Percentiles rank a stretch among this genome's conserved stretches.
Conservation (phyloP, 2,329 filamentous ascomycete genomes). For the Zelopaecilomyces penicillatus region DNA sequence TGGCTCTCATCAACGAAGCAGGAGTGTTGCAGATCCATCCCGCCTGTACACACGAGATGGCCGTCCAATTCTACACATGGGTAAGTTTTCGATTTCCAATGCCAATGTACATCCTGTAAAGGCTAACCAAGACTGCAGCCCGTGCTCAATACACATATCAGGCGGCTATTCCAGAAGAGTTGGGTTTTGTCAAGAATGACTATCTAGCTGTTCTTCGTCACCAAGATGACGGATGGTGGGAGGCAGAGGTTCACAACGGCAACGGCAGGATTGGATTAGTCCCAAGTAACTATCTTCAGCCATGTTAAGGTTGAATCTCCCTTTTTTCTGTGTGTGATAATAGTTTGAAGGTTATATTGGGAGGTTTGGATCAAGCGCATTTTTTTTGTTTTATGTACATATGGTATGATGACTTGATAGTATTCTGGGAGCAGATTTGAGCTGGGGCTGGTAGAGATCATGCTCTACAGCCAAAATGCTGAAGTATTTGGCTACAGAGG, state of each 20-base stretch:
- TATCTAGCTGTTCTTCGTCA: constrained; percentile 78
- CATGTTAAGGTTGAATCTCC: constrained; percentile 25
- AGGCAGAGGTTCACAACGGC: constrained; percentile 78
- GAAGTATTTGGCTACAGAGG: too few relatives aligned
- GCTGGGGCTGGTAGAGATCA: too few relatives aligned
- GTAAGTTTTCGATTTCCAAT: constrained; percentile 48
- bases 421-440: too few relatives aligned
- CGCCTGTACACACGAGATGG: constrained; percentile 80
- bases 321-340: background rate
- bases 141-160: constrained; percentile 91
- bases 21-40: constrained; percentile 77
- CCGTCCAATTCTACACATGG: constrained; percentile 81
- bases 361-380: too few relatives aligned
- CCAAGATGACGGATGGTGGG: constrained; percentile 99
- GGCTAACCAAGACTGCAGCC: constrained; percentile 42
- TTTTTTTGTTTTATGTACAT: background rate
- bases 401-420: background rate
- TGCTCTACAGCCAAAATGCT: too few relatives aligned
- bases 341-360: too few relatives aligned
- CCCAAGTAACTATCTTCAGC: constrained; percentile 60
- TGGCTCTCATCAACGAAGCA: constrained; percentile 55
- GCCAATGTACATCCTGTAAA: constrained; percentile 7
- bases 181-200: constrained; percentile 88
- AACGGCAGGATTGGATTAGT: constrained; percentile 53
- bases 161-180: constrained; percentile 89